A percentile compares a stretch with the other conserved stretches of the same genome.
phyloP scores from a whole-genome alignment of 148 eudicot species.

The Chenopodium quinoa region DNA sequence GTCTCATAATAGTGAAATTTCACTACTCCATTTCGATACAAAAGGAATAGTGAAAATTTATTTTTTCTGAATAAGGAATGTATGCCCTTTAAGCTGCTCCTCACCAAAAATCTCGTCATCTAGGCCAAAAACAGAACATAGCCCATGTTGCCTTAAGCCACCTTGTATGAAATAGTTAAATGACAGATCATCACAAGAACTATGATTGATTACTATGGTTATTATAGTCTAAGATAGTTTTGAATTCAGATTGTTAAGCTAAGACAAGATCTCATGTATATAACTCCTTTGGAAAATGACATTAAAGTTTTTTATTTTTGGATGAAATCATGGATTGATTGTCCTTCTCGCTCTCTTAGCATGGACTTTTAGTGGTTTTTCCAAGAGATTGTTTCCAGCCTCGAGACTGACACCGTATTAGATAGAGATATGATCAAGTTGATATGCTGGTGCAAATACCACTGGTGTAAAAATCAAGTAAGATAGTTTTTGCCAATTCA shows the following conservation, averaged over 20 bases:
- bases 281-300: background rate
- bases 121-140: too few relatives aligned
- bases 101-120: too few relatives aligned
- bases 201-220: background rate
- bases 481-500: too few relatives aligned
- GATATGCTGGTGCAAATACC: background rate
- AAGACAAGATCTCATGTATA: background rate
- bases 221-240: background rate
- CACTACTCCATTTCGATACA: background rate
- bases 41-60: background rate
- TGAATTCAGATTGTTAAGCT: background rate
- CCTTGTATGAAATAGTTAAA: background rate
- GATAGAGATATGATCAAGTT: background rate
- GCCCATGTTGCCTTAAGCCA: too few relatives aligned
- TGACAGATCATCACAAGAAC: background rate
- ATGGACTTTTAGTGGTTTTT: background rate
- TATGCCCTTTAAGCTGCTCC: too few relatives aligned
- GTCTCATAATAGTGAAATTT: background rate
- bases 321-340: too few relatives aligned
- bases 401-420: background rate
- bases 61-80: too few relatives aligned
- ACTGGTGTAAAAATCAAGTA: too few relatives aligned
- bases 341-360: background rate
- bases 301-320: too few relatives aligned
- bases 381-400: background rate